Conservation (phyloP, 371 early-diverging fungal genomes). For the Actinomucor elegans region DNA sequence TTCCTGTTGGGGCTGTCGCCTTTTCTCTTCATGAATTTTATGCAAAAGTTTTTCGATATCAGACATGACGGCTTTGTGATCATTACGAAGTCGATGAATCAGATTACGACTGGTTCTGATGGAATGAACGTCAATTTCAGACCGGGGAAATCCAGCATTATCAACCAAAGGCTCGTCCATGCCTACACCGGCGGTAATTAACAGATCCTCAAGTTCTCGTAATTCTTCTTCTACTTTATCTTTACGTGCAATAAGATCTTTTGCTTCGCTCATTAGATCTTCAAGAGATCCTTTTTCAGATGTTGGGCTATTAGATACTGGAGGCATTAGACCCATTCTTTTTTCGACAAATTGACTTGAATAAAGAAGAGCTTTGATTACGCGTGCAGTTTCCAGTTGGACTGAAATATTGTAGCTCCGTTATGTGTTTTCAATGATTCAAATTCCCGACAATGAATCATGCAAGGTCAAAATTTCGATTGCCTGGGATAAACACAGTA, state of each 20-base stretch:
- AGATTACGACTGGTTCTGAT: constrained; percentile 55
- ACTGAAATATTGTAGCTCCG: no score
- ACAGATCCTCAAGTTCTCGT: constrained; percentile 47
- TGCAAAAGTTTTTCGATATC: constrained; percentile 71
- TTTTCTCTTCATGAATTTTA: constrained; percentile 57
- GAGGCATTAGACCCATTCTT: constrained; percentile 19
- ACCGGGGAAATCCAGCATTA: constrained; percentile 78
- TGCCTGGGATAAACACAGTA: neutral
- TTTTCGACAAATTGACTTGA: neutral
- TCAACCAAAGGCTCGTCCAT: constrained; percentile 79
- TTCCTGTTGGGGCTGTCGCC: neutral
- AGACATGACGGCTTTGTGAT: constrained; percentile 65
- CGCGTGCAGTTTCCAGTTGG: no score
- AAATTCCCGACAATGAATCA: neutral
- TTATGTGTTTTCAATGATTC: neutral
- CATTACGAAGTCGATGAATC: constrained; percentile 72
- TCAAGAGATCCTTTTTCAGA: neutral
- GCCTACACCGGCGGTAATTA: constrained; percentile 65
- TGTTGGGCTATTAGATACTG: constrained; percentile 2
- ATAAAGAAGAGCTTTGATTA: neutral
- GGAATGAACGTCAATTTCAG: constrained; percentile 83
- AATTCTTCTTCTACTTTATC: constrained; percentile 64
- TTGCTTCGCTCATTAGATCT: constrained; percentile 33
- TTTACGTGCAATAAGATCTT: constrained; percentile 61
- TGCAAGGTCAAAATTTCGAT: no score